Conservation (phyloP, 2,329 filamentous ascomycete species). For the Fusarium brachygibbosum region DNA sequence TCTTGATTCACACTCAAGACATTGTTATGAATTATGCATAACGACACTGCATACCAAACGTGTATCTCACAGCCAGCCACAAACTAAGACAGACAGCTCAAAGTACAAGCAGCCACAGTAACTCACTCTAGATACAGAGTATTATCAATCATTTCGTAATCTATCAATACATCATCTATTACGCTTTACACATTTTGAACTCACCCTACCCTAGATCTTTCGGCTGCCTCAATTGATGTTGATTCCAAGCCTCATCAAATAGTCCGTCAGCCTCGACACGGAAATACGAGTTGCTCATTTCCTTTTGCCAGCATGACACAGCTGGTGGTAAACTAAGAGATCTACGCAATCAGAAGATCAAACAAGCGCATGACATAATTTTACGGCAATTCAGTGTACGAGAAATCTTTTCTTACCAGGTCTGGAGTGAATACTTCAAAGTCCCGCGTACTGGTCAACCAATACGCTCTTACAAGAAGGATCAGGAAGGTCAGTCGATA, state of each 20-base stretch:
- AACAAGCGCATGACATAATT: not conserved
- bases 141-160: not conserved
- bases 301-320: constrained; percentile 2
- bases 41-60: not conserved
- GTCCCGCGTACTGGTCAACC: too few relatives aligned
- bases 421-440: not conserved
- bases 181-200: not conserved
- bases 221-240: not conserved
- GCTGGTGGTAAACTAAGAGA: not conserved
- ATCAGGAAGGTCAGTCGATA: not conserved
- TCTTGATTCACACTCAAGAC: accelerated
- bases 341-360: constrained; percentile 7
- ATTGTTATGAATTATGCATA: not conserved
- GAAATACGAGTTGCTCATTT: constrained; percentile 10
- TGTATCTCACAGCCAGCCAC: not conserved
- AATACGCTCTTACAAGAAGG: not conserved
- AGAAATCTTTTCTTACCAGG: not conserved
- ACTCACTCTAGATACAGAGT: not conserved
- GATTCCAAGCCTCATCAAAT: not conserved
- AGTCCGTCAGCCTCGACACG: not conserved
- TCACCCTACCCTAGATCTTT: not conserved
- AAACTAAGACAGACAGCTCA: not conserved
- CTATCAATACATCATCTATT: too few relatives aligned
- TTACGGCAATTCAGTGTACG: not conserved
- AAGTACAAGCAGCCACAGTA: not conserved